These are phyloP conservation scores for Bipolaris sorokiniana DNA, from an alignment of 2,329 filamentous ascomycete species.

Conservation along the genomic window DNA sequence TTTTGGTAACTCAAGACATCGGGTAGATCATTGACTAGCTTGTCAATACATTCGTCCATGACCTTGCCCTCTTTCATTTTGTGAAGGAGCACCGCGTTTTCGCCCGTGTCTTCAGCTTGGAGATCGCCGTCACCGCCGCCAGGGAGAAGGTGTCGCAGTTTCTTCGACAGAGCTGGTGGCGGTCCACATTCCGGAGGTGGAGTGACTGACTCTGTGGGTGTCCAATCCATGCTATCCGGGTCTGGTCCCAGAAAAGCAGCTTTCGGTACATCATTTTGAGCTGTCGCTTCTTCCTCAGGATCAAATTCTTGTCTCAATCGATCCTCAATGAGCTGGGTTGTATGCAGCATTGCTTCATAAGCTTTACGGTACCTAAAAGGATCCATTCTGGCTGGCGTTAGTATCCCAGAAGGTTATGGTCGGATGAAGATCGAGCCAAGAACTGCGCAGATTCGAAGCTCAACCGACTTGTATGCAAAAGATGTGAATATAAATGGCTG, in stretches of 20 bases:
- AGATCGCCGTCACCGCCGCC: slow-evolving; percentile 34
- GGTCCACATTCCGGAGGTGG: slow-evolving; percentile 41
- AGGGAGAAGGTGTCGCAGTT: slow-evolving; percentile 41
- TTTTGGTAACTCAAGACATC: slow-evolving; percentile 46
- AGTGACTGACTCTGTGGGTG: slow-evolving; percentile 39
- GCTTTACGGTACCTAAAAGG: slow-evolving; percentile 47
- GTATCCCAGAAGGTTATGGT: slow-evolving; percentile 15
- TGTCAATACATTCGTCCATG: slow-evolving; percentile 48
- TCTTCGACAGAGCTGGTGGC: slow-evolving; percentile 36
- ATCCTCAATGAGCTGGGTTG: slow-evolving; percentile 42
- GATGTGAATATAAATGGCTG: slow-evolving; percentile 3
- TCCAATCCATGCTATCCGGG: slow-evolving; percentile 49
- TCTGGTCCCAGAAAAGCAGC: slow-evolving; percentile 36
- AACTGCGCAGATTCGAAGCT: background rate
- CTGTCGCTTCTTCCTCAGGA: slow-evolving; percentile 9
- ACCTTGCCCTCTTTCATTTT: slow-evolving; percentile 46
- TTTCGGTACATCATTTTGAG: slow-evolving; percentile 16
- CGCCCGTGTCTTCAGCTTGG: slow-evolving; percentile 27
- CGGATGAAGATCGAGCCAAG: background rate
- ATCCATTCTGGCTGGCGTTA: slow-evolving; percentile 41
- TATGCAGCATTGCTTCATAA: slow-evolving; percentile 48
- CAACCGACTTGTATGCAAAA: slow-evolving; percentile 11
- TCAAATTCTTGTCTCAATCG: slow-evolving; percentile 33
- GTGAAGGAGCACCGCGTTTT: slow-evolving; percentile 41
- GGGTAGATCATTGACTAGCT: slow-evolving; percentile 44